phyloP scores from a whole-genome alignment of 345 rosid species.

The Melaleuca quinquenervia region DNA sequence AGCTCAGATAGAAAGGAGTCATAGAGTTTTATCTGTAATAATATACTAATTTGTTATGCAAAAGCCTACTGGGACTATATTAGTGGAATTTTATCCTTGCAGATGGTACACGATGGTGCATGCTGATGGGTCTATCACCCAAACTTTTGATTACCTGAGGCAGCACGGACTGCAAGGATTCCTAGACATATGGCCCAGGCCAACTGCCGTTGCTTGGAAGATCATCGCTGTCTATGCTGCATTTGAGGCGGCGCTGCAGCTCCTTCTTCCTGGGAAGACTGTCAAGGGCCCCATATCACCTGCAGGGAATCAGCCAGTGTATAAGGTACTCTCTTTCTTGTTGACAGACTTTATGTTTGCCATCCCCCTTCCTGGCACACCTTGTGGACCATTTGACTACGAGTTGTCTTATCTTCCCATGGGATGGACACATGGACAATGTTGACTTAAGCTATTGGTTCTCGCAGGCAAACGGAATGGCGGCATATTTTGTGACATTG shows the following conservation, averaged over 20 bases:
- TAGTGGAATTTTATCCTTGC: slow-evolving; percentile 3
- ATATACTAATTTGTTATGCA: not conserved
- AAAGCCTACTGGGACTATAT: not conserved
- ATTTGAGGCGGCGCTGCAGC: slow-evolving; percentile 91
- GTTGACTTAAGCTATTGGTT: not conserved
- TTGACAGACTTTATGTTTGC: not conserved
- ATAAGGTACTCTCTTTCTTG: slow-evolving; percentile 42
- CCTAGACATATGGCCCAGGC: slow-evolving; percentile 75
- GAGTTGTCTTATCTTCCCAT: not conserved
- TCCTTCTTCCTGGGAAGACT: slow-evolving; percentile 80
- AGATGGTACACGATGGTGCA: slow-evolving; percentile 98
- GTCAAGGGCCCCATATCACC: slow-evolving; percentile 93
- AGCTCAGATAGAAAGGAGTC: not conserved
- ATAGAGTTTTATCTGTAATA: not conserved
- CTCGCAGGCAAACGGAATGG: slow-evolving; percentile 86
- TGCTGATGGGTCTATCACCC: slow-evolving; percentile 68
- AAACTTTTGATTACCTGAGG: slow-evolving; percentile 43
- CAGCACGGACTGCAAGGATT: slow-evolving; percentile 63
- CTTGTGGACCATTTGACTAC: not conserved
- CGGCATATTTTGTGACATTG: slow-evolving; percentile 69
- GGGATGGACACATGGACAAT: not conserved
- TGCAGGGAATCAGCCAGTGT: slow-evolving; percentile 71
- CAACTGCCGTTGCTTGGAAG: slow-evolving; percentile 61
- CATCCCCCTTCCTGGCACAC: not conserved
- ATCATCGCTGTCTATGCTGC: slow-evolving; percentile 67